Conservation (phyloP, 1,284 basidiomycete genomes). For the Cystobasidiaceae sp. region DNA sequence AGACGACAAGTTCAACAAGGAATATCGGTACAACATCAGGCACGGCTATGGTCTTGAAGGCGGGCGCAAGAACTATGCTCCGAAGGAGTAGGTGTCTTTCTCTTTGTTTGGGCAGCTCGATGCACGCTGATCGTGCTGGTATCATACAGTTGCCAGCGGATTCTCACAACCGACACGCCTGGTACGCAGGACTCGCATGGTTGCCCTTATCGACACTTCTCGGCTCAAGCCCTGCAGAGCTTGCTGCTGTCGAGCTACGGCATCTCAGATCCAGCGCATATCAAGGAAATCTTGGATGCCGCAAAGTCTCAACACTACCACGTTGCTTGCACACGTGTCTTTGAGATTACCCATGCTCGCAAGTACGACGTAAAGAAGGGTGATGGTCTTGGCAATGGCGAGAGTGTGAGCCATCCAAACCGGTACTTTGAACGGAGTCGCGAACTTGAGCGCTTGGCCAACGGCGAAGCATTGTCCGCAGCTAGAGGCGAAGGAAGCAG, state of each 20-base stretch:
- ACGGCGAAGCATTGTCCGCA: constrained; percentile 23
- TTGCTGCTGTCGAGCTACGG: constrained; percentile 71
- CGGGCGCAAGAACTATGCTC: constrained; percentile 86
- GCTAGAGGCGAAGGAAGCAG: neutral
- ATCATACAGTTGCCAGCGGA: constrained; percentile 71
- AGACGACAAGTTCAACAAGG: constrained; percentile 97
- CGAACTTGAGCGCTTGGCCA: constrained; percentile 43
- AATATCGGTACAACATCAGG: constrained; percentile 95
- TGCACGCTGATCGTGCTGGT: neutral
- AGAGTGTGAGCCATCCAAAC: constrained; percentile 92
- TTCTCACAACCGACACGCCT: constrained; percentile 72
- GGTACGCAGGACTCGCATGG: constrained; percentile 73
- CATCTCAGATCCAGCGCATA: constrained; percentile 60
- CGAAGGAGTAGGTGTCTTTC: constrained; percentile 63
- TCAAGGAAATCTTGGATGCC: constrained; percentile 77
- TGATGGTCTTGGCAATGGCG: constrained; percentile 78
- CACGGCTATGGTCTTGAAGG: constrained; percentile 95
- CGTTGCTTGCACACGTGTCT: constrained; percentile 93
- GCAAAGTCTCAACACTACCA: constrained; percentile 85
- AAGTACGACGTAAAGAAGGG: constrained; percentile 72
- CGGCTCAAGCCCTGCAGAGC: constrained; percentile 72
- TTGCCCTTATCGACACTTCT: constrained; percentile 92
- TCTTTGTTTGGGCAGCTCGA: neutral
- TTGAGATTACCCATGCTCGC: constrained; percentile 79
- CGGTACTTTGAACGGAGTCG: constrained; percentile 58